Percentiles rank a stretch among this genome's conserved stretches.
Evolutionary conservation across 2,329 filamentous ascomycete species (phyloP).

Genomic region (Alternaria sp.): DNA sequence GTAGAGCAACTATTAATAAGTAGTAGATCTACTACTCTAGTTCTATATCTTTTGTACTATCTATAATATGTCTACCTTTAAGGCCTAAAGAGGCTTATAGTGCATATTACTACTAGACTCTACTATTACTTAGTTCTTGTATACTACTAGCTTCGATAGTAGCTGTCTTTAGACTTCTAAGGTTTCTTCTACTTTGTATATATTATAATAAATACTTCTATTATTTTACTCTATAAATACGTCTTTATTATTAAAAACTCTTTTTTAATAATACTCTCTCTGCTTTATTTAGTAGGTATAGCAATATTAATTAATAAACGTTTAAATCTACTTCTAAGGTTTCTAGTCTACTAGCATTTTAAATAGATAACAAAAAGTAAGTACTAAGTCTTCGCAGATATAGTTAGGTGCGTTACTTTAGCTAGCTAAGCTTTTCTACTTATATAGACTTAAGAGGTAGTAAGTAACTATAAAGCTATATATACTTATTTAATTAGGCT

Average conservation of each 20-base stretch:
- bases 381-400: background rate
- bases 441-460: too few species aligned
- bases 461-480: too few species aligned
- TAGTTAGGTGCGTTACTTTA: background rate
- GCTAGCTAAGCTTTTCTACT: too few species aligned
- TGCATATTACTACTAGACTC: background rate
- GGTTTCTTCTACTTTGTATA: conserved; percentile 3
- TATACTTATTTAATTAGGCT: too few species aligned
- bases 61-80: background rate
- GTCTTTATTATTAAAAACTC: conserved; percentile 7
- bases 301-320: background rate
- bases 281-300: background rate
- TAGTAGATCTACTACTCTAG: background rate
- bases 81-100: background rate
- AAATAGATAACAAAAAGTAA: background rate
- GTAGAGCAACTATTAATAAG: background rate
- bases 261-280: background rate
- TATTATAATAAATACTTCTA: background rate
- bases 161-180: conserved; percentile 12
- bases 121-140: conserved; percentile 7
- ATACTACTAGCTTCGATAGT: conserved; percentile 12
- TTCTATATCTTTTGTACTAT: background rate
- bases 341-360: background rate
- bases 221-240: background rate
- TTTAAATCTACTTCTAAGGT: background rate